Percentiles rank a stretch among this genome's conserved stretches.
Conservation (phyloP, 2,329 filamentous ascomycete species). For the Teratosphaeria pseudoeucalypti region DNA sequence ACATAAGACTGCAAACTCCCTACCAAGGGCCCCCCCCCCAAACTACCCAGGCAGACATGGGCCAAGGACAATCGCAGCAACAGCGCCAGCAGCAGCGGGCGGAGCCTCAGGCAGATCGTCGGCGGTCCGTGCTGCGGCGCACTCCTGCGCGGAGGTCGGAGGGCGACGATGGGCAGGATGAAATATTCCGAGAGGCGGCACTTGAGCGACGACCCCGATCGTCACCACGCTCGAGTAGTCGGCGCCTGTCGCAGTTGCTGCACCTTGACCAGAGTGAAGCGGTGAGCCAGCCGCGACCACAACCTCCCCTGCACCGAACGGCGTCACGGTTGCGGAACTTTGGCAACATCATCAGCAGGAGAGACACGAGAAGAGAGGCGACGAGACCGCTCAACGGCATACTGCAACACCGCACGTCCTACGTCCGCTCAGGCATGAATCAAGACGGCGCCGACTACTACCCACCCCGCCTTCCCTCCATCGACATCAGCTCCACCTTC, state of each 20-base stretch:
- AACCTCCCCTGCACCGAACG: conserved; percentile 4
- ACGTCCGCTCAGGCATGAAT: conserved; percentile 13
- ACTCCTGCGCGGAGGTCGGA: conserved; percentile 2
- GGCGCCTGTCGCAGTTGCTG: conserved; percentile 22
- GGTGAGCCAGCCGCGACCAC: not conserved
- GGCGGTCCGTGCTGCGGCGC: conserved; percentile 5
- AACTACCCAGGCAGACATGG: conserved; percentile 15
- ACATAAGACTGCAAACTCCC: not conserved
- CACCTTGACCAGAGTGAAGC: conserved; percentile 5
- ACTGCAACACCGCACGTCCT: conserved; percentile 17
- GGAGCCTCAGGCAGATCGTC: conserved; percentile 3
- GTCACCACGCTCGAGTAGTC: conserved; percentile 1
- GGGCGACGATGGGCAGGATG: conserved; percentile 5
- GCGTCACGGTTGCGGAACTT: conserved; percentile 1
- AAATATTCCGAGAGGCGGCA: conserved; percentile 2
- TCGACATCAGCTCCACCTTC: conserved; percentile 23
- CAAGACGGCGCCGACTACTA: conserved; percentile 15
- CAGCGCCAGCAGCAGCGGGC: not conserved
- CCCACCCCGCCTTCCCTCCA: conserved; percentile 22
- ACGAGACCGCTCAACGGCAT: conserved; percentile 1
- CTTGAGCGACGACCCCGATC: conserved; percentile 3
- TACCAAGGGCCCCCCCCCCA: not conserved
- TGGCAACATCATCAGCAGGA: conserved; percentile 2
- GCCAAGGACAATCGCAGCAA: conserved; percentile 23
- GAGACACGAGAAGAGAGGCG: not conserved